phyloP scores from a whole-genome alignment of 1,284 basidiomycete genomes.

The Malassezia pachydermatis region DNA sequence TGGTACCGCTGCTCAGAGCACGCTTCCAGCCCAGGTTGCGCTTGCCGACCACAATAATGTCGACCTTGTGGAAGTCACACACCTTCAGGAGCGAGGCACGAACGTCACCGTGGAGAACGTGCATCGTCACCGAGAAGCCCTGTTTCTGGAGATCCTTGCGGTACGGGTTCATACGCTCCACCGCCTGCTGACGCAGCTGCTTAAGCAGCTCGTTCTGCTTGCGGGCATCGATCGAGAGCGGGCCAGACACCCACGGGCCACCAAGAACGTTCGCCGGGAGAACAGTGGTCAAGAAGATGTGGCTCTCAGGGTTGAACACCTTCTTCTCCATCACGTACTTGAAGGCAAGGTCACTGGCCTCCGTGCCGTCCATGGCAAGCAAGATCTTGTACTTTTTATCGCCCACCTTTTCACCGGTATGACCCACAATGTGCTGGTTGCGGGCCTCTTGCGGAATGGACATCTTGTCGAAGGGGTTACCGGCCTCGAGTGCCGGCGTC shows the following conservation, averaged over 20 bases:
- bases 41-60: slow-evolving; percentile 30
- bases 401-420: slow-evolving; percentile 23
- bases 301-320: slow-evolving; percentile 24
- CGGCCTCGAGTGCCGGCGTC: slow-evolving; percentile 39
- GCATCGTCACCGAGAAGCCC: slow-evolving; percentile 40
- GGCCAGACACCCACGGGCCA: slow-evolving; percentile 42
- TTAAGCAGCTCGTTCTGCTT: slow-evolving; percentile 41
- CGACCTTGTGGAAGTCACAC: slow-evolving; percentile 33
- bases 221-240: slow-evolving; percentile 38
- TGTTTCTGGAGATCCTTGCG: slow-evolving; percentile 27
- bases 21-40: slow-evolving; percentile 33
- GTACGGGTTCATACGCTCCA: slow-evolving; percentile 42
- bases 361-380: slow-evolving; percentile 41
- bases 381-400: slow-evolving; percentile 30
- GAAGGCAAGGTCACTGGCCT: slow-evolving; percentile 42
- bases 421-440: slow-evolving; percentile 42
- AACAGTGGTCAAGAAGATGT: slow-evolving; percentile 39
- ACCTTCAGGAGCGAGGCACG: slow-evolving; percentile 34
- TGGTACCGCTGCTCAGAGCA: slow-evolving; percentile 27
- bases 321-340: slow-evolving; percentile 34
- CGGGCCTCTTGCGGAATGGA: slow-evolving; percentile 35
- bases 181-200: slow-evolving; percentile 31
- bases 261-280: slow-evolving; percentile 37
- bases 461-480: slow-evolving; percentile 39
- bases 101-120: slow-evolving; percentile 41